Evolutionary conservation across 2,329 filamentous ascomycete species (phyloP).

Genomic region (Sarocladiaceae sp.): DNA sequence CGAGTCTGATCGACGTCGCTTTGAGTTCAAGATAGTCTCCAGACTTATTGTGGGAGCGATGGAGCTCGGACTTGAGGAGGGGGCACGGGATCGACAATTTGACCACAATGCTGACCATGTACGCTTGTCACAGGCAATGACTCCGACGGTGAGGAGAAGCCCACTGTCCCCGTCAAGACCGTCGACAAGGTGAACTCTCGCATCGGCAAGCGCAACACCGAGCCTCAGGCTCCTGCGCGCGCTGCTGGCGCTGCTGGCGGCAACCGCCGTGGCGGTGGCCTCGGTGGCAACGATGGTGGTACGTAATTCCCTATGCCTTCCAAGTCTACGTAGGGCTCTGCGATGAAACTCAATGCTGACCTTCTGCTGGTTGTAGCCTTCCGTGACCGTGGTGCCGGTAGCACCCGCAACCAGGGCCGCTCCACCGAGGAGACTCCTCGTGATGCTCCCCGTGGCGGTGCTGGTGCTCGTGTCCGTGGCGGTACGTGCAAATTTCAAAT

Average conservation of each 20-base stretch:
- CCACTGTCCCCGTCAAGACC: constrained; percentile 78
- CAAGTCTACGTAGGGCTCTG: too few species aligned
- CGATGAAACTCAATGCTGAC: constrained; percentile 11
- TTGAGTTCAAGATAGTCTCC: too few species aligned
- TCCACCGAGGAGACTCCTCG: constrained; percentile 64
- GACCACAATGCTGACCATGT: constrained; percentile 11
- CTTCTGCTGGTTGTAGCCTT: constrained; percentile 53
- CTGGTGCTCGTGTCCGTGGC: constrained; percentile 56
- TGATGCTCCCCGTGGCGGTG: constrained; percentile 52
- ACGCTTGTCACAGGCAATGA: constrained; percentile 45
- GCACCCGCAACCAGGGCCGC: constrained; percentile 75
- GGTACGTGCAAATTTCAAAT: constrained; percentile 32
- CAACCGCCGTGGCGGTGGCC: constrained; percentile 46
- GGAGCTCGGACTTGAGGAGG: neutral
- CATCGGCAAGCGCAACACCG: constrained; percentile 77
- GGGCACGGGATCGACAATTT: constrained; percentile 4
- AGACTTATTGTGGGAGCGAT: too few species aligned
- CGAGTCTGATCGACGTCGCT: too few species aligned
- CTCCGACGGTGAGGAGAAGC: constrained; percentile 58
- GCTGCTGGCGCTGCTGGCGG: constrained; percentile 32
- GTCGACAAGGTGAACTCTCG: constrained; percentile 76
- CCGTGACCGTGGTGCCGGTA: constrained; percentile 80
- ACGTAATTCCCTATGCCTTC: constrained; percentile 29
- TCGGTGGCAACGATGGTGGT: constrained; percentile 82
- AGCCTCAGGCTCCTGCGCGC: constrained; percentile 59